Evolutionary conservation across 352 stramenopile species (phyloP).

Genomic region (Pythium phragmitis): DNA sequence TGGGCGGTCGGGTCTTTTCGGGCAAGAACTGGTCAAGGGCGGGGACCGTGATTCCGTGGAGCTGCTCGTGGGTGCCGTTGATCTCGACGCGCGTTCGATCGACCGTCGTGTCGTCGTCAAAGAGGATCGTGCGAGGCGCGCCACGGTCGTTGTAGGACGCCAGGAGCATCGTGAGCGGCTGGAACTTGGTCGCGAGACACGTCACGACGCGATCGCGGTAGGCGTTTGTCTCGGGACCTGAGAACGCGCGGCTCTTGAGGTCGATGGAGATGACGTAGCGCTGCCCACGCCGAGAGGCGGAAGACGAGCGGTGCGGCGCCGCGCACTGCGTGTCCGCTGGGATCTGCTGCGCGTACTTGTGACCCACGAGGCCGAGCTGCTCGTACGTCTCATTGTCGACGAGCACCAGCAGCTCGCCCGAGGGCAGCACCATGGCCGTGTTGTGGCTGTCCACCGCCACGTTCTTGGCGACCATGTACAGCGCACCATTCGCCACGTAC

Average conservation of each 20-base stretch:
- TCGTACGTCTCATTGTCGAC: conserved; percentile 67
- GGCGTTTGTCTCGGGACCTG: conserved; percentile 3
- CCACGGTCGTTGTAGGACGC: conserved; percentile 72
- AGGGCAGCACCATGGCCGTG: conserved; percentile 63
- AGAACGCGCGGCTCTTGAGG: conserved; percentile 45
- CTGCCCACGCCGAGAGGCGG: conserved; percentile 28
- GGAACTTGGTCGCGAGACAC: conserved; percentile 49
- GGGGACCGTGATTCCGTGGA: conserved; percentile 55
- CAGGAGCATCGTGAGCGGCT: conserved; percentile 69
- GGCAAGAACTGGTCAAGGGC: conserved; percentile 48
- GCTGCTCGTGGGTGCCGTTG: conserved; percentile 39
- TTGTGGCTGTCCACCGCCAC: conserved; percentile 56
- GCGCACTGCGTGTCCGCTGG: conserved; percentile 27
- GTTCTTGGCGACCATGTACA: conserved; percentile 83
- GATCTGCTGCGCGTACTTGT: conserved; percentile 48
- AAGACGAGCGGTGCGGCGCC: conserved; percentile 12
- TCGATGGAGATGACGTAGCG: conserved; percentile 65
- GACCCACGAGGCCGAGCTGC: conserved; percentile 65
- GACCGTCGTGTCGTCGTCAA: conserved; percentile 65
- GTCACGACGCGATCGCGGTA: conserved; percentile 40
- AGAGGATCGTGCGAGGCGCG: conserved; percentile 57
- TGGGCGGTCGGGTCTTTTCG: conserved; percentile 2
- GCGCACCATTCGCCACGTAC: conserved; percentile 46
- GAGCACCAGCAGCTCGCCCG: conserved; percentile 66
- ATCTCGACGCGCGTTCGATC: conserved; percentile 64